Conservation (phyloP, 225 moss, liverwort and hornwort species). For the Takakia lepidozioides region DNA sequence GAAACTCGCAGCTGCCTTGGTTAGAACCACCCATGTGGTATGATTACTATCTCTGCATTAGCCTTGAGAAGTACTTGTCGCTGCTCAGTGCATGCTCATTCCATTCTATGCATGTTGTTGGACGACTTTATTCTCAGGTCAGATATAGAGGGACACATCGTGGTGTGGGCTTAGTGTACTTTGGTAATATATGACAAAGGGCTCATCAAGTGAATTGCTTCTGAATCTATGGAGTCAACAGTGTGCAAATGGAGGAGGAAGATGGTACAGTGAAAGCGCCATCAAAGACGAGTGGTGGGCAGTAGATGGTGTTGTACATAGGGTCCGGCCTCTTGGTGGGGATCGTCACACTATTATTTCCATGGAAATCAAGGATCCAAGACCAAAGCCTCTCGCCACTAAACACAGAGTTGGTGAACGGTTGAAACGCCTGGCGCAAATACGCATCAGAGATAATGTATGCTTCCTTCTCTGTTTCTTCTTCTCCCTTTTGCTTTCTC, state of each 20-base stretch:
- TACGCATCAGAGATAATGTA: conserved; percentile 42
- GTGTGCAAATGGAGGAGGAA: conserved; percentile 25
- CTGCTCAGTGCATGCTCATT: not conserved
- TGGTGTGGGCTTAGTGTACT: not conserved
- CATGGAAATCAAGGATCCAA: conserved; percentile 46
- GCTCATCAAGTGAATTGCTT: too few species aligned
- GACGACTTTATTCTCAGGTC: too few species aligned
- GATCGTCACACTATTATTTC: conserved; percentile 45
- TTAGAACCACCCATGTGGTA: not conserved
- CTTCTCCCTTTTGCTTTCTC: not conserved
- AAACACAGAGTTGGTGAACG: conserved; percentile 27
- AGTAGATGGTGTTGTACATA: conserved; percentile 72
- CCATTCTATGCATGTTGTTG: too few species aligned
- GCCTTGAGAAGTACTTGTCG: not conserved
- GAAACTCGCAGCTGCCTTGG: not conserved
- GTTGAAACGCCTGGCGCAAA: conserved; percentile 27
- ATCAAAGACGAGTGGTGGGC: conserved; percentile 80
- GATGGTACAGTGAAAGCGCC: conserved; percentile 12
- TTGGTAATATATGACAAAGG: not conserved
- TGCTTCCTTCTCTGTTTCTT: conserved; percentile 4
- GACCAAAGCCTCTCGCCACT: conserved; percentile 44
- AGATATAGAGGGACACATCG: not conserved
- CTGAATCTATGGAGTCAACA: conserved; percentile 4
- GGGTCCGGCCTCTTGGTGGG: conserved; percentile 40
- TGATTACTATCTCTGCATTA: not conserved